Evolutionary conservation across 192 early-diverging fungal genomes (phyloP).

Genomic region (Geranomyces michiganensis): DNA sequence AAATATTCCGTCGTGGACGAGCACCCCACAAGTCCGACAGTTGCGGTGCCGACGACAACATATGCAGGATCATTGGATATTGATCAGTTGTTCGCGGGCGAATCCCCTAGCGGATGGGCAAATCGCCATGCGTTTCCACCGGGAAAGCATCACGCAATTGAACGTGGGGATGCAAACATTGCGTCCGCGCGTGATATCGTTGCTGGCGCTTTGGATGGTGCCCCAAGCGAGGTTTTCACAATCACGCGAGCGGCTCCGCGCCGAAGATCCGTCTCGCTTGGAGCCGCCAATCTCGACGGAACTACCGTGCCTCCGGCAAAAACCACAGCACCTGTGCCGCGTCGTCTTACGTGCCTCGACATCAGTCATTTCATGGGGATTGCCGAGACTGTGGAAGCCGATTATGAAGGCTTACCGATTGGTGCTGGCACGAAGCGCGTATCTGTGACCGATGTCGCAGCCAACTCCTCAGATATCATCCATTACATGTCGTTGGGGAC

Average conservation of each 20-base stretch:
- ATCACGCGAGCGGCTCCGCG: neutral
- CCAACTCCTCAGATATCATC: neutral
- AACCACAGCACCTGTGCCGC: neutral
- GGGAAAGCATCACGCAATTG: neutral
- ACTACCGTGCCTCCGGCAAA: neutral
- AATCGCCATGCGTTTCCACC: neutral
- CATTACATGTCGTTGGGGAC: neutral
- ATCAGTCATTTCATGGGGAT: conserved; percentile 33
- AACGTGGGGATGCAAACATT: no score
- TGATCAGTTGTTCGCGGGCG: conserved; percentile 23
- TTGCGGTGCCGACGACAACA: neutral
- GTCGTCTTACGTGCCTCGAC: conserved; percentile 20
- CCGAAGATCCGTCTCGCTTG: neutral
- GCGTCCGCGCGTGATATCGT: no score
- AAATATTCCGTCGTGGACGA: neutral
- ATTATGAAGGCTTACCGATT: neutral
- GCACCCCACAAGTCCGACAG: neutral
- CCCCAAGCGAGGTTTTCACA: no score
- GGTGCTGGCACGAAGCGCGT: neutral
- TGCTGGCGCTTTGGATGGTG: no score
- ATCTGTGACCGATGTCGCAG: neutral
- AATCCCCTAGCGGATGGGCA: conserved; percentile 15
- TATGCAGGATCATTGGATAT: conserved; percentile 20
- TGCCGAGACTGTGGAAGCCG: conserved; percentile 25
- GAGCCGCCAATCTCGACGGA: neutral